Base-by-base conservation (phyloP, 352 stramenopile species). In the Peronosclerospora sorghi region DNA sequence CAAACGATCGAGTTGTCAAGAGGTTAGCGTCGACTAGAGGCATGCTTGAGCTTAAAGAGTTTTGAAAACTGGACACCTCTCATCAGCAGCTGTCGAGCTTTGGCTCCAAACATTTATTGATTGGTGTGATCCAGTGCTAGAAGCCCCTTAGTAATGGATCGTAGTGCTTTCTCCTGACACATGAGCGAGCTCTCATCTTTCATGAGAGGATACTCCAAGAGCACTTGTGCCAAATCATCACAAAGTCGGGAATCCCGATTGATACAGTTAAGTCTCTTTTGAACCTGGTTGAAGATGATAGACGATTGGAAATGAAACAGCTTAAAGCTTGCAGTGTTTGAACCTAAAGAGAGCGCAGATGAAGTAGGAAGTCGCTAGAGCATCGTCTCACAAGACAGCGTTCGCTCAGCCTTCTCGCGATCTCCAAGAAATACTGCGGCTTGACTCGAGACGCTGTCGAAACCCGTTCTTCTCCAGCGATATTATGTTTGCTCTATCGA, bases 11-110 rank as follows among this genome's bases (percentile, higher is more conserved):
- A n/a, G n/a, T n/a, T n/a, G n/a, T n/a, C n/a, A n/a, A n/a, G n/a
- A n/a, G n/a, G n/a, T n/a, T n/a, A n/a, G n/a, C n/a, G n/a, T n/a
- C n/a, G n/a, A n/a, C n/a, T n/a, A n/a, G n/a, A n/a, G 35, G 10
- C 8, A 19, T 14, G 5, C 23, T 47, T 35, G 36, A 34, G 24
- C 23, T 20, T 27, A 62, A 41, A 5, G 14, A n/a, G 1, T 43
- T 73, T 87, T n/a, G 73, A 73, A 28, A 86, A 36, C 1, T 77
- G 35, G 0, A 65, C 45, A 2, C 76, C 73, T 38, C 72, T 75
- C 2, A 84, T 18, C 4, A 89, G 41, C 21, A 84, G 36, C 21
- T 84, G 53, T n/a, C 50, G 56, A 1, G 73, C 58, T 61, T 68
- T 80, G 14, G 48, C 54, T 23, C 51, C 26, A 9, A 46, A 40